Evolutionary conservation across 2,329 filamentous ascomycete genomes (phyloP), one percentile per base, ranked within the genome.

Genomic region (Fusarium sp.): DNA sequence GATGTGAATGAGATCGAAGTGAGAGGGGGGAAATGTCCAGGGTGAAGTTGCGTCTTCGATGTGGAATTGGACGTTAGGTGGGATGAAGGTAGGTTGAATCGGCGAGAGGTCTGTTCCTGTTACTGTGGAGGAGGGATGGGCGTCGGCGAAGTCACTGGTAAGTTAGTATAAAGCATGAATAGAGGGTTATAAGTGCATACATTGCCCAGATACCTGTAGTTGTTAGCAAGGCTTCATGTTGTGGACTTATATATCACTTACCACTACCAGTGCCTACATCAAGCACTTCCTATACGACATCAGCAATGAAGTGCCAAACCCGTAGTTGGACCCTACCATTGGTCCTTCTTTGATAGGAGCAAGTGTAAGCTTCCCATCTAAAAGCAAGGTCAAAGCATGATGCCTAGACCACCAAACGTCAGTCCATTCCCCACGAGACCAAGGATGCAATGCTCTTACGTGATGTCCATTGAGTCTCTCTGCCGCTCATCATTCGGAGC

Each of bases 381-480:
- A 27, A 18, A 56, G 53, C 5, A 56, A 3, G 0, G 41, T 46
- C 4, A 56, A 13, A 20, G 30, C 47, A 32, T 56, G 53, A 11
- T 56, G 53, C 7, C 53, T 56, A 5, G 20, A 20, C 20, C 3
- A 20, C 3, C 3, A 20, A 20, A 3, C 20, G 20, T 20, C 20
- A 20, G 20, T 20, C 20, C 3, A 20, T 20, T 20, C 20, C 20
- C 20, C 20, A 20, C 20, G 20, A 20, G 3, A 20, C 20, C 20
- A 20, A 20, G 20, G 20, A 20, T 20, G 20, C 20, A 20, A 20
- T 20, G 20, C 20, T 20, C 20, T 13, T 47, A 66, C 63, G 63
- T 60, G 6, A 66, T 66, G 4, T 66, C 63, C n/a, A 66, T 66
- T 0, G 61, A 66, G 2, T 66, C 55, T 16, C 34, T 66, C 6